A percentile compares a stretch with the other conserved stretches of the same genome.
These are phyloP conservation scores for Inga oerstediana DNA, from an alignment of 306 rosid genomes.

Conservation along the genomic window DNA sequence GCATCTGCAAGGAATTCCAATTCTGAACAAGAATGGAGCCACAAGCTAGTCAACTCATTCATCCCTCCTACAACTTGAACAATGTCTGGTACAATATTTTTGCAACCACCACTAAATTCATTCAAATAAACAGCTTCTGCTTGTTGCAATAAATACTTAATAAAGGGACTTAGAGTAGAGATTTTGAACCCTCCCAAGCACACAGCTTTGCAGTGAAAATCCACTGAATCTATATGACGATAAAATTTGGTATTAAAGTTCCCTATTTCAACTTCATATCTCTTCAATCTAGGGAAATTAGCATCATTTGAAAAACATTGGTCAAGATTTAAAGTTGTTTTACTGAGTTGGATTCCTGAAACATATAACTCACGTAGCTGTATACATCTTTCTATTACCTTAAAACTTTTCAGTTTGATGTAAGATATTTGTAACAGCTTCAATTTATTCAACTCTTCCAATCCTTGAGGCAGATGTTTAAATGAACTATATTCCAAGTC, in stretches of 20 bases:
- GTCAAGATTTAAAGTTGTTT: too few relatives aligned
- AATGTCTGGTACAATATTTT: constrained; percentile 9
- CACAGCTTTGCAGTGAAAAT: neutral
- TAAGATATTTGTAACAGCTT: neutral
- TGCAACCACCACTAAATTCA: neutral
- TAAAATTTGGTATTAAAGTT: neutral
- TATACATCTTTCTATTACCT: too few relatives aligned
- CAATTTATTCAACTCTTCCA: neutral
- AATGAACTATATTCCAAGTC: neutral
- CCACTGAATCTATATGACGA: neutral
- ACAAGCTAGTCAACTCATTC: neutral
- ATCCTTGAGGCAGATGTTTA: neutral
- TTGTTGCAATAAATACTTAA: neutral
- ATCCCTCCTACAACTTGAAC: constrained; percentile 1
- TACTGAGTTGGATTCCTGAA: too few relatives aligned
- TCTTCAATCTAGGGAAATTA: neutral
- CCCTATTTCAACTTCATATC: neutral
- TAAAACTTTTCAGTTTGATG: too few relatives aligned
- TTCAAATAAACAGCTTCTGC: neutral
- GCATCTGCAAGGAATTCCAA: neutral
- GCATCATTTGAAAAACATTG: too few relatives aligned
- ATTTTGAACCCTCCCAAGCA: neutral
- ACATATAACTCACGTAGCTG: too few relatives aligned
- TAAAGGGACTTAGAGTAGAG: neutral
- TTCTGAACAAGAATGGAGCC: neutral